These are phyloP conservation scores for Colletotrichum truncatum DNA, from an alignment of 2,329 filamentous ascomycete species.

Conservation along the genomic window DNA sequence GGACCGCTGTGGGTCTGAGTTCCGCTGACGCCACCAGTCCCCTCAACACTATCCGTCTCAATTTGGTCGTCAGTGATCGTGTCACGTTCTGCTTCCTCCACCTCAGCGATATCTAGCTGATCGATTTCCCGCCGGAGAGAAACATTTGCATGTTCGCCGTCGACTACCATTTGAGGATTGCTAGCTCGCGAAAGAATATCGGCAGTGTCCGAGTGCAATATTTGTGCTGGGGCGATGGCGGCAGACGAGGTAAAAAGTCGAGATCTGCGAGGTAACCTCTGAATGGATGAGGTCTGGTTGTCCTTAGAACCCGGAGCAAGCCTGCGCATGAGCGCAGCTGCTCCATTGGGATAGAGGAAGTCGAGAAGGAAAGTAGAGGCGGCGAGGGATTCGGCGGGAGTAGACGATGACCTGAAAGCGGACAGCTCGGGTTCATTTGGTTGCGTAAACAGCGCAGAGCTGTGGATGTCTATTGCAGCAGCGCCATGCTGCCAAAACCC, in stretches of 20 bases:
- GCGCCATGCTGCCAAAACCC: conserved; percentile 66
- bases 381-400: conserved; percentile 42
- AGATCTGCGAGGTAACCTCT: conserved; percentile 23
- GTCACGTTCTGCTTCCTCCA: neutral
- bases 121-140: neutral
- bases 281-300: conserved; percentile 28
- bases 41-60: neutral
- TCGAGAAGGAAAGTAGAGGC: conserved; percentile 63
- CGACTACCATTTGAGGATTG: neutral
- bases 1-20: conserved; percentile 22
- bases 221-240: neutral
- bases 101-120: neutral
- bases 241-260: conserved; percentile 38
- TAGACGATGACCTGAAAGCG: conserved; percentile 35
- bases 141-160: no score
- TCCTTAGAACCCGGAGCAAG: conserved; percentile 33
- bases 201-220: neutral
- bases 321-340: conserved; percentile 52
- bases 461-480: conserved; percentile 56
- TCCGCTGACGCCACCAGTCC: neutral
- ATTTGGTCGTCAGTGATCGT: neutral
- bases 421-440: conserved; percentile 31
- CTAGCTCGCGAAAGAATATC: neutral
- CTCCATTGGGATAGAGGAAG: conserved; percentile 62
- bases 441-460: conserved; percentile 43